Evolutionary conservation across 768 basidiomycete genomes (phyloP).

Genomic region (Russula dissimulans): DNA sequence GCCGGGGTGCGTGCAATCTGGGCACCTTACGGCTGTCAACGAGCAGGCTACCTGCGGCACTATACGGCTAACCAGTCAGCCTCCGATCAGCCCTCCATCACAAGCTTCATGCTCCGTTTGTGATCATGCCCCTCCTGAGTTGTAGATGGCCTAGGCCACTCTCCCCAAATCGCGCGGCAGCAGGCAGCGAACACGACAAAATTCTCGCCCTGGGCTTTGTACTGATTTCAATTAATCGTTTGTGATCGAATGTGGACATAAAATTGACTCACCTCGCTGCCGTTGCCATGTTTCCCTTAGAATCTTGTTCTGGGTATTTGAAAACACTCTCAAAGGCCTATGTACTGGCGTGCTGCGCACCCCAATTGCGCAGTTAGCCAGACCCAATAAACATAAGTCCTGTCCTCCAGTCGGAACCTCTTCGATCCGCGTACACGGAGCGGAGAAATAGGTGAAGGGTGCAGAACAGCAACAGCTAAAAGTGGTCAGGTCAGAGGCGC

Average conservation of each 20-base stretch:
- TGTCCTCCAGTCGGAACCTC: background rate
- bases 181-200: background rate
- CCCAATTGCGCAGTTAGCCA: background rate
- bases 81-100: slow-evolving; percentile 10
- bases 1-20: slow-evolving; percentile 2
- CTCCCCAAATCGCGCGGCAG: background rate
- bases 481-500: background rate
- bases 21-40: background rate
- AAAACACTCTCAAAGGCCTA: background rate
- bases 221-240: slow-evolving; percentile 29
- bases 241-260: slow-evolving; percentile 24
- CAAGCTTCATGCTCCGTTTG: background rate
- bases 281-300: background rate
- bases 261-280: background rate
- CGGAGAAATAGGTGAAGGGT: background rate
- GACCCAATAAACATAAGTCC: background rate
- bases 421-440: background rate
- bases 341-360: background rate
- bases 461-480: background rate
- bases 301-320: background rate
- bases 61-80: slow-evolving; percentile 1
- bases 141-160: background rate
- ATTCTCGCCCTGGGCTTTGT: background rate
- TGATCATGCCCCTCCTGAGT: background rate
- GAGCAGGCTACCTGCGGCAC: slow-evolving; percentile 2